Evolutionary conservation across 257 asterid genomes (phyloP).

Genomic region (Galeopsis tetrahit): DNA sequence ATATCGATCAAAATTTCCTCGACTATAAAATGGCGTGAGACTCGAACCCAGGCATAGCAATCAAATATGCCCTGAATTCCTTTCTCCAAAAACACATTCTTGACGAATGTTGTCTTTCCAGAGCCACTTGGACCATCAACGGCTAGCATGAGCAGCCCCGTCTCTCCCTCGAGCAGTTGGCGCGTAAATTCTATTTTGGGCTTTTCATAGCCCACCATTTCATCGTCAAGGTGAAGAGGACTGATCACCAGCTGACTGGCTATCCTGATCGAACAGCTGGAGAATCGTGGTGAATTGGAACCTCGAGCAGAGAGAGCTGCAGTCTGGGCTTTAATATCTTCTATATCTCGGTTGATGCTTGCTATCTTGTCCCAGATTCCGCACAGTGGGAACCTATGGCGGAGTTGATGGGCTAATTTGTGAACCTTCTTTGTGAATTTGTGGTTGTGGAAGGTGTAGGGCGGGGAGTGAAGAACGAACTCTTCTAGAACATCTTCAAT

Average conservation of each 20-base stretch:
- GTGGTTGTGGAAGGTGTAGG: background rate
- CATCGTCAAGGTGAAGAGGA: background rate
- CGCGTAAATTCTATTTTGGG: background rate
- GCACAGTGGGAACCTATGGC: background rate
- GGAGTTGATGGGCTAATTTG: background rate
- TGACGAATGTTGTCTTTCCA: background rate
- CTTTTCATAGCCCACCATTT: background rate
- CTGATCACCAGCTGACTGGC: background rate
- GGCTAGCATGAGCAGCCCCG: background rate
- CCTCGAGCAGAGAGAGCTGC: background rate
- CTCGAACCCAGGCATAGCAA: constrained; percentile 19
- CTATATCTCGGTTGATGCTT: background rate
- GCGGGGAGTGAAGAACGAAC: background rate
- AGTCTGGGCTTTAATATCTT: background rate
- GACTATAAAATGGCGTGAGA: constrained; percentile 40
- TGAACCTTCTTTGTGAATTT: background rate
- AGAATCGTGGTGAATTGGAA: background rate
- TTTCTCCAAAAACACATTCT: constrained; percentile 6
- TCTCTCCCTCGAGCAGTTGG: background rate
- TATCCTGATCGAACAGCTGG: background rate
- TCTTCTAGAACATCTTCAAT: background rate
- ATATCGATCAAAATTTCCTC: constrained; percentile 23
- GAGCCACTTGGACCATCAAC: background rate
- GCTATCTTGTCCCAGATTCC: background rate
- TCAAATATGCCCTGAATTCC: constrained; percentile 33